Base-by-base conservation (phyloP, 2,329 filamentous ascomycete species). In the Dactylellina sp. region DNA sequence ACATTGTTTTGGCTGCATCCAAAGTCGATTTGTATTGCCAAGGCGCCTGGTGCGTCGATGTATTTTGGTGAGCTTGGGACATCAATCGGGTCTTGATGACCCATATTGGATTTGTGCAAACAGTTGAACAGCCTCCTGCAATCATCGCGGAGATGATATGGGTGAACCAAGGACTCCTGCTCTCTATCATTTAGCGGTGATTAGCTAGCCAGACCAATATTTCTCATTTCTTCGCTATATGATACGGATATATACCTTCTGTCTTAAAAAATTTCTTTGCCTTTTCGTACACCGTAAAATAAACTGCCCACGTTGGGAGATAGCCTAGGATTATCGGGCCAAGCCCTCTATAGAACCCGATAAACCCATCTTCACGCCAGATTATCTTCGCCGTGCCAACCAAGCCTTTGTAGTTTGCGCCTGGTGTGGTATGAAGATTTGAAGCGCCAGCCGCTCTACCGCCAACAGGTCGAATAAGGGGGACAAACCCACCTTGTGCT, bases 51-150 rank as follows among this genome's bases (percentile, higher is more conserved):
- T 76, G 80, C 80, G 81, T 85, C 80, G 82, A 85, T 76, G 86
- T 84, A 75, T 83, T 84, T 39, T 84, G 81, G 76, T 87, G 89
- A 20, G 89, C 90, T 83, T 98, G 95, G 39, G 95, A 97, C 95
- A 98, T 98, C 78, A 99, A 87, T 77, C 95, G 87, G 53, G 95
- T 99, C 83, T 99, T 99, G 83, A 99, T 97, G 39, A 99, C 95
- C 95, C 95, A 99, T 75, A 99, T 99, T 0, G 95, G 95, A 81
- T 98, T 99, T 22, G 95, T 99, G 75, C 90, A 91, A 76, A 98
- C 86, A 2, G 95, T 99, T 77, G 93, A 97, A 83, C 91, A 97
- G 75, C 89, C 93, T 60, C 95, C 95, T 22, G 94, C 95, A 65
- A 93, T 87, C 74, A 99, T 88, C 7, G 95, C 97, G 20, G 95